Evolutionary conservation across 2,329 filamentous ascomycete genomes (phyloP).

Genomic region (Colletotrichum sp.): DNA sequence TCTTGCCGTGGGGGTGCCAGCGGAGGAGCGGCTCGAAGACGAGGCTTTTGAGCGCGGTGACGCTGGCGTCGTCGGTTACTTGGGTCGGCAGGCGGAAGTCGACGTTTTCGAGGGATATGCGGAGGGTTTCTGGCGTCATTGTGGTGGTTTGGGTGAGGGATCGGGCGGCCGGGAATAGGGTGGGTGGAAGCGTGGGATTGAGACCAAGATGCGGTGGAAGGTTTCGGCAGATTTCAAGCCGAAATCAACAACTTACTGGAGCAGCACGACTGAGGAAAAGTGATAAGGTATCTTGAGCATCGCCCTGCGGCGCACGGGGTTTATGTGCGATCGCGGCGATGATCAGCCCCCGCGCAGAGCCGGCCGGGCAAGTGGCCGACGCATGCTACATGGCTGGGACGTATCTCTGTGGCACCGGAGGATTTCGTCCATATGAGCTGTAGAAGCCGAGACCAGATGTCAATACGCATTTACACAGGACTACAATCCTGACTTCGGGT

Average conservation of each 20-base stretch:
- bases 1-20: neutral
- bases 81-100: constrained; percentile 10
- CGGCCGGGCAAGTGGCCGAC: neutral
- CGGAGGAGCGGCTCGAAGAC: constrained; percentile 11
- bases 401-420: neutral
- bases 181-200: accelerated
- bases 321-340: neutral
- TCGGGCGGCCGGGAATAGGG: accelerated
- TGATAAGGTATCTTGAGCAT: neutral
- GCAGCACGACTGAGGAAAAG: accelerated
- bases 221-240: neutral
- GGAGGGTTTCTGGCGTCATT: constrained; percentile 5
- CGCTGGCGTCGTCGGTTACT: constrained; percentile 6
- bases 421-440: neutral
- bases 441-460: accelerated
- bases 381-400: neutral
- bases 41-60: constrained; percentile 3
- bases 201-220: neutral
- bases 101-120: constrained; percentile 1
- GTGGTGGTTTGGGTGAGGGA: neutral
- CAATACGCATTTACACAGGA: accelerated
- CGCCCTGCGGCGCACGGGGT: neutral
- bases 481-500: accelerated
- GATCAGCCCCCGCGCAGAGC: neutral
- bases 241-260: neutral